Base-by-base conservation (phyloP, 2,329 filamentous ascomycete species). In the Herpotrichia juniperi region DNA sequence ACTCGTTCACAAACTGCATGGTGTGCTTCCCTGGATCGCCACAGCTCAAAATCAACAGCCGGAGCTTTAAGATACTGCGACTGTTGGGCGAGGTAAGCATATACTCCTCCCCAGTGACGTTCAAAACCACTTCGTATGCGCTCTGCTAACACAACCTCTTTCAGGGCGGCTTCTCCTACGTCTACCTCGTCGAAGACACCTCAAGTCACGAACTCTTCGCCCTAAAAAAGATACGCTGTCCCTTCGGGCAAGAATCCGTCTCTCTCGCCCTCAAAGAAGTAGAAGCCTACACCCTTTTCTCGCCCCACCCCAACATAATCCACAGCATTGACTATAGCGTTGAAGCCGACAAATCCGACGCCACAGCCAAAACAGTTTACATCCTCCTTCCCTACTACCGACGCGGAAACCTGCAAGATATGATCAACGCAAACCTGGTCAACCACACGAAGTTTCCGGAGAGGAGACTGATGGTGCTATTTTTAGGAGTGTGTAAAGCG, bases 141-240 rank as follows among this genome's bases (percentile, higher is more conserved):
- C 22, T 31, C n/a, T 45, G 21, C 35, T 53, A n/a, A 53, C 47
- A 48, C 24, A 58, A 43, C 5, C 30, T 21, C 19, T 14, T 21
- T 24, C 34, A 93, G 89, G 94, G 94, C 72, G 94, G 94, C 68
- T 99, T 99, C 81, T 96, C 92, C 60, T 99, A 97, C 76, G 94
- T 99, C 64, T 99, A 99, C 78, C 90, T 99, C 53, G 94, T 99
- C 54, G 90, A 97, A 81, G 93, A 97, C 74, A 93, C 89, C 42
- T 81, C 85, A 48, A 89, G 86, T 46, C 89, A 90, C 53, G 87
- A 93, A 66, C 84, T 96, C 42, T 93, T 96, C 74, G 94, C 94
- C 16, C 87, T 97, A 56, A 99, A 99, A 78, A 99, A 99, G 83
- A 99, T 99, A 75, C 88, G 93, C 71, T 99, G 94, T 81, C 93